Percentiles rank a stretch among this genome's conserved stretches.
These are phyloP conservation scores for Avena atlantica DNA, from an alignment of 176 grass and related monocot genomes.

Conservation along the genomic window DNA sequence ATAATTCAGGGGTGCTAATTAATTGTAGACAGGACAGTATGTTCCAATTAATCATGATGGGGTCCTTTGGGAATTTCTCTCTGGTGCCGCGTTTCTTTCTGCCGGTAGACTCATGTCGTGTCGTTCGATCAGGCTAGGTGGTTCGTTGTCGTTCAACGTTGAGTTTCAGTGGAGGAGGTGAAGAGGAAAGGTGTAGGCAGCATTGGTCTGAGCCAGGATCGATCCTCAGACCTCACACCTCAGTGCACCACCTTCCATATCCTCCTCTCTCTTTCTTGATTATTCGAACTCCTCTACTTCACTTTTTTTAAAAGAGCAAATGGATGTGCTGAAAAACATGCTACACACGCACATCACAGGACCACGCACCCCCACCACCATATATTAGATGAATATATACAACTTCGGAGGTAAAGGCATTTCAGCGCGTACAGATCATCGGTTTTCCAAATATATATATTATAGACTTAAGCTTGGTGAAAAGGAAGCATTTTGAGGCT, in stretches of 20 bases:
- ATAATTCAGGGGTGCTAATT: too few species aligned
- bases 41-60: background rate
- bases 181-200: background rate
- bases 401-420: background rate
- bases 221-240: too few species aligned
- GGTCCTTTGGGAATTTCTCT: background rate
- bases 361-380: background rate
- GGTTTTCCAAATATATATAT: background rate
- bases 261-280: background rate
- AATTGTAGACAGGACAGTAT: background rate
- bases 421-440: background rate
- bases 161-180: background rate
- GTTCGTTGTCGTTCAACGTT: background rate
- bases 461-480: too few species aligned
- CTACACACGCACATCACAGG: background rate
- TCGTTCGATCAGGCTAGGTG: background rate
- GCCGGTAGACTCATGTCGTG: constrained; percentile 34
- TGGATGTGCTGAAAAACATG: background rate
- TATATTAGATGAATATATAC: background rate
- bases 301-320: background rate
- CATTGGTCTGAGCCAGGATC: background rate
- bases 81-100: background rate
- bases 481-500: too few species aligned
- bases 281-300: background rate
- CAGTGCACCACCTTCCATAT: too few species aligned